Evolutionary conservation across 768 basidiomycete genomes (phyloP).

Genomic region (Tremella yokohamensis): DNA sequence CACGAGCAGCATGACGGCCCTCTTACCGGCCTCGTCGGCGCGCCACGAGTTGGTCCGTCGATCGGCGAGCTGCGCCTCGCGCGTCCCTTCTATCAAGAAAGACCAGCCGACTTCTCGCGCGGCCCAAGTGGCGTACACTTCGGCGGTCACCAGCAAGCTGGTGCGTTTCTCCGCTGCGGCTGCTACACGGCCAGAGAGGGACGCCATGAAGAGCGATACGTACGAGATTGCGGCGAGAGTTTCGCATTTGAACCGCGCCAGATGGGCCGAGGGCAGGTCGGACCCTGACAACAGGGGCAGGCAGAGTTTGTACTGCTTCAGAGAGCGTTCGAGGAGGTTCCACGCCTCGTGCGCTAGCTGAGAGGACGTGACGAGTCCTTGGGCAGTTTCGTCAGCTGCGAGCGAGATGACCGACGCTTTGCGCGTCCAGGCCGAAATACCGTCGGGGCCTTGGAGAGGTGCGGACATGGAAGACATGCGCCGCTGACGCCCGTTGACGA

Average conservation of each 20-base stretch:
- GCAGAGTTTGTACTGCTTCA: constrained; percentile 49
- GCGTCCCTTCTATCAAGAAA: constrained; percentile 46
- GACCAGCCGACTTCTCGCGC: constrained; percentile 51
- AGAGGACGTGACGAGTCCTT: constrained; percentile 31
- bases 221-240: constrained; percentile 42
- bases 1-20: constrained; percentile 45
- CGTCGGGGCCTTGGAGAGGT: constrained; percentile 36
- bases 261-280: constrained; percentile 31
- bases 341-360: constrained; percentile 44
- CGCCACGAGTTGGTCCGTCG: constrained; percentile 42
- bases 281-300: constrained; percentile 38
- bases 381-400: constrained; percentile 25
- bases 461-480: constrained; percentile 35
- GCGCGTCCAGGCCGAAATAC: constrained; percentile 45
- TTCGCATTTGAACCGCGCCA: constrained; percentile 40
- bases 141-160: constrained; percentile 45
- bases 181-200: constrained; percentile 36
- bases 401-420: constrained; percentile 47
- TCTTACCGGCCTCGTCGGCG: constrained; percentile 44
- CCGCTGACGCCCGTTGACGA: constrained; percentile 15
- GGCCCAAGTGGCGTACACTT: constrained; percentile 51
- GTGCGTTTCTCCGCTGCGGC: constrained; percentile 42
- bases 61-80: constrained; percentile 38
- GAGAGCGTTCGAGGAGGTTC: constrained; percentile 40
- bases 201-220: constrained; percentile 44